These are phyloP conservation scores for Chlorella ohadii DNA, from an alignment of 139 green algal genomes.

Conservation along the genomic window DNA sequence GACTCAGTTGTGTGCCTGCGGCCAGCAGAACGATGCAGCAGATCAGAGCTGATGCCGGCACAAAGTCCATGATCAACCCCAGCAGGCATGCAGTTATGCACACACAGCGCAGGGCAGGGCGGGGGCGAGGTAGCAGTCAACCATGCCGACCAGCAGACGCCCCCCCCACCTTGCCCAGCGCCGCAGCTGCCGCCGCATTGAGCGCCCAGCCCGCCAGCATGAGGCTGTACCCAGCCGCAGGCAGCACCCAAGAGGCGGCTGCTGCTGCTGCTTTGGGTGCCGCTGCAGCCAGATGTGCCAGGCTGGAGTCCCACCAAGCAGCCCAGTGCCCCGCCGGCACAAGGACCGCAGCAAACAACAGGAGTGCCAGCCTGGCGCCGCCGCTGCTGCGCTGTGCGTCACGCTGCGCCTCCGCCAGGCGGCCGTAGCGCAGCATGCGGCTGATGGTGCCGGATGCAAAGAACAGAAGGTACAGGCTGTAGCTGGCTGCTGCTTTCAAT, in stretches of 20 bases:
- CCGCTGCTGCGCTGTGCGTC: slow-evolving; percentile 52
- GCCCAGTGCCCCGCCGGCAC: slow-evolving; percentile 61
- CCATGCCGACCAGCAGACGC: background rate
- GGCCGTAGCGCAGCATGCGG: slow-evolving; percentile 52
- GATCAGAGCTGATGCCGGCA: no score
- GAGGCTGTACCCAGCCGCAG: slow-evolving; percentile 38
- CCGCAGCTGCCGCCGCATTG: slow-evolving; percentile 45
- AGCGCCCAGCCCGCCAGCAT: slow-evolving; percentile 48
- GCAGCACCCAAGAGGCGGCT: slow-evolving; percentile 32
- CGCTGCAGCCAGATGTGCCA: background rate
- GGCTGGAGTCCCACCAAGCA: slow-evolving; percentile 27
- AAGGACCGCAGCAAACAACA: slow-evolving; percentile 46
- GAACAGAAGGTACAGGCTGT: slow-evolving; percentile 59
- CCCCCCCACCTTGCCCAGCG: slow-evolving; percentile 42
- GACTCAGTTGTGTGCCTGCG: slow-evolving; percentile 69
- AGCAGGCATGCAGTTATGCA: no score
- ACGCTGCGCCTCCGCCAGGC: slow-evolving; percentile 26
- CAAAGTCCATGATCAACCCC: no score
- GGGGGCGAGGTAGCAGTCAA: background rate
- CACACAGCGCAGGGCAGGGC: no score
- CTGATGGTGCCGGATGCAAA: slow-evolving; percentile 57
- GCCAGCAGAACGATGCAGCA: background rate
- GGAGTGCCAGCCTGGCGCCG: slow-evolving; percentile 21
- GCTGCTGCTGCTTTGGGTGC: no score
- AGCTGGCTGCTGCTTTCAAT: background rate